Base-by-base conservation (phyloP, 305 asterid genomes). In the Plantago lanceolata region DNA sequence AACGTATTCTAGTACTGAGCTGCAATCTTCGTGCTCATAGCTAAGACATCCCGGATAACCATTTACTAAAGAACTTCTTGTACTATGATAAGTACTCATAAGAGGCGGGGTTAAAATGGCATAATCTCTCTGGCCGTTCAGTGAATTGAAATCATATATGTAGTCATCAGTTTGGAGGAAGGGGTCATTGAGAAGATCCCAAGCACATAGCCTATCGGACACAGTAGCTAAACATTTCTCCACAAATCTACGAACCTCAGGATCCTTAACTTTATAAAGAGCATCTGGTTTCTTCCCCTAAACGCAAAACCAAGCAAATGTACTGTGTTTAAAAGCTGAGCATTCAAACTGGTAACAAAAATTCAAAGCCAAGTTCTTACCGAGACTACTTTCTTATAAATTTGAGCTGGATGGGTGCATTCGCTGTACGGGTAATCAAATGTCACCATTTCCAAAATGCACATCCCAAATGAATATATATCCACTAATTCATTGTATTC, bases 221-320 rank as follows among this genome's bases (percentile, higher is more conserved):
- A 82, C 96, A 0, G 93, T 72, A 19, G 89, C 95, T 65, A 90
- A 75, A 73, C 97, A 90, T 75, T 88, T 90, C 86, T 90, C 96
- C n/a, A 90, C 91, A 77, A 90, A 88, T 66, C 76, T 79, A 57
- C 86, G 89, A 57, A 88, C 84, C 79, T 85, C 94, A 0, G 90
- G 91, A 77, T 90, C 91, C 73, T 75, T 70, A 44, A 88, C 91
- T 73, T 82, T 85, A 75, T 81, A 81, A 33, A 85, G 82, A 15
- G 97, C 83, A 71, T 84, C 95, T 2, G 96, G 97, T 67, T 81
- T 90, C 76, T 82, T 88, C 24, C 97, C 97, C 96, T 90, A 40
- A 68, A 26, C 54, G 9, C 37, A 33, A 47, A 8, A 68, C 68
- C 18, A 8, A 37, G 5, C 40, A 33, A 33, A 33, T 33, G 40